These are phyloP conservation scores for Stemphylium lycopersici DNA, from an alignment of 2,329 filamentous ascomycete genomes.

Conservation along the genomic window DNA sequence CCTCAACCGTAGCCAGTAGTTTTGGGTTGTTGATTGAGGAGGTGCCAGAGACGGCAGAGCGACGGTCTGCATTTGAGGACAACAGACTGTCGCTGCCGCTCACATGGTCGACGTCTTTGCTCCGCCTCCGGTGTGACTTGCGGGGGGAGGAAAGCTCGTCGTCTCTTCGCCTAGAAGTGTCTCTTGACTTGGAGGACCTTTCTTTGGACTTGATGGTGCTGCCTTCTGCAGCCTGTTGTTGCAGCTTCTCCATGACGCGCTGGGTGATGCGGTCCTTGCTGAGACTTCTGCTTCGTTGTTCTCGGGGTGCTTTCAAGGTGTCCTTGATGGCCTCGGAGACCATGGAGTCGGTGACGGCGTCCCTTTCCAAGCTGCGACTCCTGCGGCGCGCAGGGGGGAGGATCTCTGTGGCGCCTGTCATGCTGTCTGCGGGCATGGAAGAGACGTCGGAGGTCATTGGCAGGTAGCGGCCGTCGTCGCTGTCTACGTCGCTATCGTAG, in stretches of 20 bases:
- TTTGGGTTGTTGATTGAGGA: slow-evolving; percentile 93
- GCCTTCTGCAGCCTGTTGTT: slow-evolving; percentile 57
- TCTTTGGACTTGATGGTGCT: slow-evolving; percentile 35
- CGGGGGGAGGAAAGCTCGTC: slow-evolving; percentile 40
- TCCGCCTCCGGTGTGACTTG: slow-evolving; percentile 48
- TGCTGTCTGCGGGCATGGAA: slow-evolving; percentile 74
- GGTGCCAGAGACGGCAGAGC: slow-evolving; percentile 56
- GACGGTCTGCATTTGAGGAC: slow-evolving; percentile 63
- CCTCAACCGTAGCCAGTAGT: slow-evolving; percentile 87
- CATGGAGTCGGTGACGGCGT: slow-evolving; percentile 35
- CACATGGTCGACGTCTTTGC: slow-evolving; percentile 55
- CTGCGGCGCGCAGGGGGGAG: slow-evolving; percentile 54
- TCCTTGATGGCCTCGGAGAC: slow-evolving; percentile 36
- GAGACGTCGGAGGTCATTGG: slow-evolving; percentile 84
- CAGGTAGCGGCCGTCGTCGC: slow-evolving; percentile 69
- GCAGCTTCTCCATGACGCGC: slow-evolving; percentile 71
- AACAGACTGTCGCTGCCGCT: slow-evolving; percentile 65
- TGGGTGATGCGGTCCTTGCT: slow-evolving; percentile 72
- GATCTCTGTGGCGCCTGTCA: slow-evolving; percentile 63
- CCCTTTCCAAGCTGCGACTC: slow-evolving; percentile 58
- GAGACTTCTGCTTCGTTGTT: slow-evolving; percentile 66
- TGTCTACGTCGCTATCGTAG: slow-evolving; percentile 67
- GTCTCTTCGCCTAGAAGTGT: slow-evolving; percentile 27
- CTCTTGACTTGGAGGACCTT: slow-evolving; percentile 16
- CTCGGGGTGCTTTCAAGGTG: slow-evolving; percentile 64